Evolutionary conservation across 495 filamentous ascomycete genomes (phyloP).

Genomic region (Delitschia confertaspora): DNA sequence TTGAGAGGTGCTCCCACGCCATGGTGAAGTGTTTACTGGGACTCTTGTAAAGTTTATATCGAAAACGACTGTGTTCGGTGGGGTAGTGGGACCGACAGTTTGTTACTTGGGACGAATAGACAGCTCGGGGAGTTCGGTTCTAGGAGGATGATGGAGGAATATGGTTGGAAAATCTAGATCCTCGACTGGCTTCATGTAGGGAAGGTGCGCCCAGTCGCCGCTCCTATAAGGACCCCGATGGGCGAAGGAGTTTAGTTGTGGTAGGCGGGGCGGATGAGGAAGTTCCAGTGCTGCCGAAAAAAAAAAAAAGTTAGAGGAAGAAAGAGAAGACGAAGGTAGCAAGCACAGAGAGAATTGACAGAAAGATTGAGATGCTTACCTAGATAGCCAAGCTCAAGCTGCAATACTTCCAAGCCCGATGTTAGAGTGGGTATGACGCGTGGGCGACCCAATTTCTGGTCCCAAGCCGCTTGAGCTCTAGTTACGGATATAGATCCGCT

Average conservation of each 20-base stretch:
- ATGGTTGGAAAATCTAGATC: conserved; percentile 8
- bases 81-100: not conserved
- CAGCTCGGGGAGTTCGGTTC: not conserved
- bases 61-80: too few species aligned
- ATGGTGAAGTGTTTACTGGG: conserved; percentile 44
- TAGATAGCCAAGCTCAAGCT: too few species aligned
- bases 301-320: not conserved
- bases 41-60: too few species aligned
- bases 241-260: conserved; percentile 1
- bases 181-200: conserved; percentile 39
- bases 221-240: conserved; percentile 32
- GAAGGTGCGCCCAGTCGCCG: conserved; percentile 47
- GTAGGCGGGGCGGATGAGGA: conserved; percentile 2
- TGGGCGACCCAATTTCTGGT: too few species aligned
- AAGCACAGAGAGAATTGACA: too few species aligned
- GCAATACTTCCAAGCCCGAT: too few species aligned
- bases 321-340: too few species aligned
- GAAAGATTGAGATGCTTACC: too few species aligned
- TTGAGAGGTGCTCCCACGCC: conserved; percentile 86
- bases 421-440: too few species aligned
- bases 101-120: too few species aligned
- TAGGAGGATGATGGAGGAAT: conserved; percentile 4
- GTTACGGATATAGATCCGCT: too few species aligned
- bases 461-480: too few species aligned
- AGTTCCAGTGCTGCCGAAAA: not conserved